Conservation (phyloP, 2,329 filamentous ascomycete species). For the Fusarium incarnatum region DNA sequence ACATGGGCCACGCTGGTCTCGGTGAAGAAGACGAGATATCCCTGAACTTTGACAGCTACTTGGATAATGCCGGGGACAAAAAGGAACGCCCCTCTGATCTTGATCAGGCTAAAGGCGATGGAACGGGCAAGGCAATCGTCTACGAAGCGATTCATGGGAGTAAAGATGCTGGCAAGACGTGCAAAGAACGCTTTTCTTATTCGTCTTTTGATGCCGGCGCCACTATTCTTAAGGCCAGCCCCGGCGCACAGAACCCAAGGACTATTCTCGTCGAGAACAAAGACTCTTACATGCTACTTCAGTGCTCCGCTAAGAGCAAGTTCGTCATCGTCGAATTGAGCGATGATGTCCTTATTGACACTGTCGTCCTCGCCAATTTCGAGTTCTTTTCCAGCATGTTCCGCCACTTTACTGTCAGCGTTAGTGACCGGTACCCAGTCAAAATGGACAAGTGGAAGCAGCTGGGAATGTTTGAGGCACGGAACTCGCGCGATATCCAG, state of each 20-base stretch:
- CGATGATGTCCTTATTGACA: slow-evolving; percentile 88
- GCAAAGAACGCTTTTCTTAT: slow-evolving; percentile 97
- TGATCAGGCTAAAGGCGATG: slow-evolving; percentile 30
- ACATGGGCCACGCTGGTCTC: slow-evolving; percentile 79
- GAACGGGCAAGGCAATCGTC: slow-evolving; percentile 55
- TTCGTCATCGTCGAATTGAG: slow-evolving; percentile 95
- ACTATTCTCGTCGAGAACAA: slow-evolving; percentile 96
- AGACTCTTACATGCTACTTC: slow-evolving; percentile 97
- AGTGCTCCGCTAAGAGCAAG: slow-evolving; percentile 88
- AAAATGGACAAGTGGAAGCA: slow-evolving; percentile 93
- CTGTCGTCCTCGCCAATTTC: slow-evolving; percentile 96
- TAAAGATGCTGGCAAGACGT: slow-evolving; percentile 96
- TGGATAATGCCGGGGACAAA: slow-evolving; percentile 37
- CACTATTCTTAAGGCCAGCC: slow-evolving; percentile 89
- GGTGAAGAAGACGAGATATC: slow-evolving; percentile 90
- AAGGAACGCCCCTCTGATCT: slow-evolving; percentile 9
- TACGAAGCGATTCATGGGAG: slow-evolving; percentile 71
- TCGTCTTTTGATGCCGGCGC: slow-evolving; percentile 97
- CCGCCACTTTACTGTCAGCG: slow-evolving; percentile 88
- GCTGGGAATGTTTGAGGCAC: slow-evolving; percentile 87
- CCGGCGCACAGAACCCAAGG: slow-evolving; percentile 86
- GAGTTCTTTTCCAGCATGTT: slow-evolving; percentile 99
- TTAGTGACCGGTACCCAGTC: slow-evolving; percentile 93
- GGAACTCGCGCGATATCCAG: slow-evolving; percentile 93
- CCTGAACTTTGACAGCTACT: slow-evolving; percentile 62